Base-by-base conservation (phyloP, 2,329 filamentous ascomycete genomes). In the Neurospora sp. region DNA sequence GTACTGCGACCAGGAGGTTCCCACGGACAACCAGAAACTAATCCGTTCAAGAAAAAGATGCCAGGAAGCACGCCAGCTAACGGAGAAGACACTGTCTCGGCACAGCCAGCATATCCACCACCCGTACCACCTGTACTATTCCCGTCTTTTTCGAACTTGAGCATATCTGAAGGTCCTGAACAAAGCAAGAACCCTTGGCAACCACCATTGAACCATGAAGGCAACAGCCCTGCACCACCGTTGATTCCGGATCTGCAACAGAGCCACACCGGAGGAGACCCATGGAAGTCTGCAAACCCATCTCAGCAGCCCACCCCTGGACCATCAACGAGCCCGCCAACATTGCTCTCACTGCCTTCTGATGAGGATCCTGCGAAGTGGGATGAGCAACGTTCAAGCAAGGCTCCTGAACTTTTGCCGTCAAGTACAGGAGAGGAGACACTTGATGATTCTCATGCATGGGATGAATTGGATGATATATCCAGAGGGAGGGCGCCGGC, bases 31-130 rank as follows among this genome's bases (percentile, higher is more conserved):
- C 71, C 76, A 23, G 77, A 84, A 70, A 86, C 85, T 23, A 88
- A 88, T 68, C 86, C 86, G 0, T 88, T 88, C 75, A 84, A 84
- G 71, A 83, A 84, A 69, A 85, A 85, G 72, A 78, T 73, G 68
- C 69, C 72, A 37, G 66, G 67, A 65, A 70, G 72, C 19, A 41
- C 65, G 62, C 62, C 62, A 36, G 68, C 15, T 15, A 69, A 71
- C 67, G 67, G 65, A 40, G 69, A 69, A 37, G 57, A 65, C 65
- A 41, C 15, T 43, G n/a, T 66, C 15, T 66, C 62, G 11, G 11
- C 39, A 10, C 33, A 66, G 10, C 36, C 69, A 66, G 40, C 43
- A 19, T 36, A 62, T 68, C 33, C 68, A 6, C 72, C 71, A 4
- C 67, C 70, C 17, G 46, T 74, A 69, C 70, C 72, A 0, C 39